Evolutionary conservation across 495 filamentous ascomycete species (phyloP).

Genomic region (Xylaria sp.): DNA sequence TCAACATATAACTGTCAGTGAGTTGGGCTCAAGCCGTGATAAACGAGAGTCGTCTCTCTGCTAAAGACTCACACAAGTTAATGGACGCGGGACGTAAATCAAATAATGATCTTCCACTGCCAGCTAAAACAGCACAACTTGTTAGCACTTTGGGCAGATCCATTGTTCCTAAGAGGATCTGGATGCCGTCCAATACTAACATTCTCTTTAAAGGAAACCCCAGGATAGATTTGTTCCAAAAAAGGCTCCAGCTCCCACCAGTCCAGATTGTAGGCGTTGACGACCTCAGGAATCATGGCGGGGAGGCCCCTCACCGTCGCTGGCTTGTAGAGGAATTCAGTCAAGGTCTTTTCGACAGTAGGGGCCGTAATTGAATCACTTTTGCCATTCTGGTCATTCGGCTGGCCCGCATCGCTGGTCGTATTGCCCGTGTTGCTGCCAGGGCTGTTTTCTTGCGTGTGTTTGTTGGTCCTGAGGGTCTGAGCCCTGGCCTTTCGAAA

Average conservation of each 20-base stretch:
- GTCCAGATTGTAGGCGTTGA: slow-evolving; percentile 12
- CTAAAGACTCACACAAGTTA: background rate
- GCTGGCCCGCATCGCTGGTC: background rate
- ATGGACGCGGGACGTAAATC: slow-evolving; percentile 4
- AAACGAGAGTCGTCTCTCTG: background rate
- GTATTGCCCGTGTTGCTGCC: slow-evolving; percentile 1
- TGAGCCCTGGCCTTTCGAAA: slow-evolving; percentile 13
- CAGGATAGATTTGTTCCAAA: slow-evolving; percentile 4
- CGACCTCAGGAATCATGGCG: background rate
- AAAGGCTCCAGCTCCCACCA: slow-evolving; percentile 10
- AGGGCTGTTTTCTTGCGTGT: background rate
- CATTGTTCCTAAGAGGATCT: background rate
- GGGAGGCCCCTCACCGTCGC: background rate
- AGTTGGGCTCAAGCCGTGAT: background rate
- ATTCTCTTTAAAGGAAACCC: slow-evolving; percentile 8
- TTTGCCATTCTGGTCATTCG: background rate
- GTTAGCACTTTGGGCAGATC: slow-evolving; percentile 3
- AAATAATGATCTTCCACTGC: slow-evolving; percentile 12
- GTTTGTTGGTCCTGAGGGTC: slow-evolving; percentile 1
- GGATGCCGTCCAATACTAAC: background rate
- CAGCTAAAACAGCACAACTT: background rate
- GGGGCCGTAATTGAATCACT: background rate
- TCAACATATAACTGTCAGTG: background rate
- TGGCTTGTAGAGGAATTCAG: slow-evolving; percentile 14
- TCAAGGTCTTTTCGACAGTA: background rate